Evolutionary conservation across 176 grass and related monocot genomes (phyloP), one percentile per base, ranked within the genome.

Genomic region (Coix lacrymajobi): DNA sequence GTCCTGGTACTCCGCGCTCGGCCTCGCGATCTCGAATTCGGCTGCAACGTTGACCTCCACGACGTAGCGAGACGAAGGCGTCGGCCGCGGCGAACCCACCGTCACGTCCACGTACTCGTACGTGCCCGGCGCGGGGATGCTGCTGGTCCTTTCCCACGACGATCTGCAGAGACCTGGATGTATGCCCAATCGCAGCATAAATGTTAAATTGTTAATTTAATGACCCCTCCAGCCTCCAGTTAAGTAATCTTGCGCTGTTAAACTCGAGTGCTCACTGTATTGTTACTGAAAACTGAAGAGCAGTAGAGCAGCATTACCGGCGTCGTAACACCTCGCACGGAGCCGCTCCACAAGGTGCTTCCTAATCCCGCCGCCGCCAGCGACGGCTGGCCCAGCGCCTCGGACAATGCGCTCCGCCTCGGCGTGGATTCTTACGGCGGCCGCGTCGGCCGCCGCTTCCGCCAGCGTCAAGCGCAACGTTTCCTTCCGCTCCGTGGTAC

Each of bases 21-120:
- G 95, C 74, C 92, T 92, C 3, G 90, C 92, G 11, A 92, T 93
- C 65, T 94, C 95, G 56, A 98, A 98, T 45, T 94, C 87, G 19
- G 66, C 56, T 25, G 86, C 77, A 16, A 88, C 49, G 72, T 89
- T 86, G 11, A 87, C 81, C 85, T 98, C 95, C 43, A 98, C 79
- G 78, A 98, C 73, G 90, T 95, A 98, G 40, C 88, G 88, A 9
- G 60, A 26, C 3, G 63, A 3, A 5, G 36, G 5, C 29, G 44
- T 0, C 20, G 4, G 1, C n/a, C 20, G 3, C 20, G 37, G 0
- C 8, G 43, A 28, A 8, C 79, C 63, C 17, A 15, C 2, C 0
- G 84, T 62, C 54, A 94, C 87, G 73, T 95, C 95, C 28, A 95
- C 86, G 84, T 85, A 95, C 63, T 89, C 92, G 64, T 98, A 36